A percentile compares a stretch with the other conserved stretches of the same genome.
These are phyloP conservation scores for Senecio squalidus DNA, from an alignment of 140 eudicot genomes.

Conservation along the genomic window DNA sequence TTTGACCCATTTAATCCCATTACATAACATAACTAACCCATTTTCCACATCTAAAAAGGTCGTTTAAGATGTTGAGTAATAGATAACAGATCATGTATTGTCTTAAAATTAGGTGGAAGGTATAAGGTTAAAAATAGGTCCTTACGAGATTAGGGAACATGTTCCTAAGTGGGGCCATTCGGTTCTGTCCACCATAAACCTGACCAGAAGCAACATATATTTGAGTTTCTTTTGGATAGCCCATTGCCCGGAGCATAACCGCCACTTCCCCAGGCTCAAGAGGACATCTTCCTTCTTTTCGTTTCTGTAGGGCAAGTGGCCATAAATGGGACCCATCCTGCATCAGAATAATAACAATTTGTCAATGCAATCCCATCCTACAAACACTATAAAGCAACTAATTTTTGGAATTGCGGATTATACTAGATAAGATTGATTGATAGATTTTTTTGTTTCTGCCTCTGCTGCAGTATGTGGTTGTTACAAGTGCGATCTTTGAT, in stretches of 20 bases:
- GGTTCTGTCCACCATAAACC: slow-evolving; percentile 96
- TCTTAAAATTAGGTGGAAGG: background rate
- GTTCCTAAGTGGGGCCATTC: slow-evolving; percentile 99
- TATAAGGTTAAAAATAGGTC: background rate
- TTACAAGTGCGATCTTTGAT: background rate
- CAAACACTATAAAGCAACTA: background rate
- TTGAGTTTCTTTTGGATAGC: slow-evolving; percentile 96
- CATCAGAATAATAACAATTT: slow-evolving; percentile 15
- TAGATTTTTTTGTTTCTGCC: background rate
- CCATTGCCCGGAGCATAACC: slow-evolving; percentile 96
- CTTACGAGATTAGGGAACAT: slow-evolving; percentile 99
- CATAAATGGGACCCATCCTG: slow-evolving; percentile 99
- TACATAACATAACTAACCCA: too few relatives aligned
- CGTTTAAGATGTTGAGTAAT: background rate
- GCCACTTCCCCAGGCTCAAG: slow-evolving; percentile 99
- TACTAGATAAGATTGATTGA: background rate
- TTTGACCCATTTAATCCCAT: too few relatives aligned
- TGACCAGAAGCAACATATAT: slow-evolving; percentile 99
- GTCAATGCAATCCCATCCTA: slow-evolving; percentile 1
- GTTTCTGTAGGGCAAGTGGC: slow-evolving; percentile 87
- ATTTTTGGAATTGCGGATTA: background rate
- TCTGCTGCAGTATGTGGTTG: background rate
- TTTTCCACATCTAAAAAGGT: background rate
- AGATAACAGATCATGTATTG: background rate
- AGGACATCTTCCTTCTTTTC: slow-evolving; percentile 99